Evolutionary conservation across 129 eudicot species (phyloP).

Genomic region (Flaveria robusta): DNA sequence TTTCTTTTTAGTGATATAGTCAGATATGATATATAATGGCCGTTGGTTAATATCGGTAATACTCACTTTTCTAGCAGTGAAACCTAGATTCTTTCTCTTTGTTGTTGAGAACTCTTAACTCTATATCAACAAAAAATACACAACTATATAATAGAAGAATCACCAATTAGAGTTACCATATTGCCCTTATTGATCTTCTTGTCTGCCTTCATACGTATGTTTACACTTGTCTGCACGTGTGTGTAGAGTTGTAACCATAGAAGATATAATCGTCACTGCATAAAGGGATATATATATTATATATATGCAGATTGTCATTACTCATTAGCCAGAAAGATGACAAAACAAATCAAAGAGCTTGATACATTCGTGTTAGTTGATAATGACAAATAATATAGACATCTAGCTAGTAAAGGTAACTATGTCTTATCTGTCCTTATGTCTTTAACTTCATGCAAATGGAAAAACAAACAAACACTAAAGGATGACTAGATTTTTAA

Average conservation of each 20-base stretch:
- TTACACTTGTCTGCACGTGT: constrained; percentile 1
- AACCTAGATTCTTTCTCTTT: too few relatives aligned
- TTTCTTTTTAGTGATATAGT: too few relatives aligned
- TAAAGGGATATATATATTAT: constrained; percentile 16
- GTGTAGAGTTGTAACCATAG: background rate
- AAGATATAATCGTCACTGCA: constrained; percentile 27
- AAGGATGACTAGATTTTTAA: constrained; percentile 41
- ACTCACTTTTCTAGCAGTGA: too few relatives aligned
- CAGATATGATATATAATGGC: too few relatives aligned
- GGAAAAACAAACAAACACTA: constrained; percentile 14
- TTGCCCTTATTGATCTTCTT: background rate
- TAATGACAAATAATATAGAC: constrained; percentile 25
- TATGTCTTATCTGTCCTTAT: constrained; percentile 26
- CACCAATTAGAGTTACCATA: background rate
- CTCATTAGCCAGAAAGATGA: constrained; percentile 21
- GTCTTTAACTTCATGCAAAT: constrained; percentile 25
- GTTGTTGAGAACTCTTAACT: too few relatives aligned
- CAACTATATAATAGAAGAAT: too few relatives aligned
- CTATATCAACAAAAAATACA: too few relatives aligned
- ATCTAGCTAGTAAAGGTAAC: constrained; percentile 20
- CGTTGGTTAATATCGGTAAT: too few relatives aligned
- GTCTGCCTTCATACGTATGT: constrained; percentile 23
- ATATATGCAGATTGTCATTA: constrained; percentile 32
- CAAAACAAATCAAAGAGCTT: constrained; percentile 16
- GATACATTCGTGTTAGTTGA: constrained; percentile 31